phyloP scores from a whole-genome alignment of 148 eudicot species.

The Arbutus unedo region DNA sequence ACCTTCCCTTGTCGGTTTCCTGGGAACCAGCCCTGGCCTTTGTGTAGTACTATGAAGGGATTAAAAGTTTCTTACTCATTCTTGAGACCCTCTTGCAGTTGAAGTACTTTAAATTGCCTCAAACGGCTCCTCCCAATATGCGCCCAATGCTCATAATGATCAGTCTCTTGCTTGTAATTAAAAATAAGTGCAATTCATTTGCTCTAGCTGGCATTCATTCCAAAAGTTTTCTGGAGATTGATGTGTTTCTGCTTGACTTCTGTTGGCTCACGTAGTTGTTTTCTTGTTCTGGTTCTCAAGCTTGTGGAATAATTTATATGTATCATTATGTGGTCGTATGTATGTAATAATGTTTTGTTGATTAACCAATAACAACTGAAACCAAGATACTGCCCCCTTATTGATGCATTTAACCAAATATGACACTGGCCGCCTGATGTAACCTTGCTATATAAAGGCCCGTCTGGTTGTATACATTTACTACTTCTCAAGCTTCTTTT shows the following conservation, averaged over 20 bases:
- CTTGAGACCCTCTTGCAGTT: conserved; percentile 1
- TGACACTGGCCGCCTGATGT: background rate
- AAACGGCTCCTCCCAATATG: background rate
- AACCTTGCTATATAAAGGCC: background rate
- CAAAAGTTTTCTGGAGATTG: background rate
- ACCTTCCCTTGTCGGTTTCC: background rate
- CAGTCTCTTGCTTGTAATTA: conserved; percentile 3
- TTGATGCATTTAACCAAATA: background rate
- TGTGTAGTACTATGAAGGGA: background rate
- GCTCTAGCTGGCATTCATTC: background rate
- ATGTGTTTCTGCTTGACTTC: background rate
- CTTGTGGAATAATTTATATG: background rate
- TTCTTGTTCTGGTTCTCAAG: background rate
- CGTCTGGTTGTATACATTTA: background rate
- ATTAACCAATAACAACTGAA: background rate
- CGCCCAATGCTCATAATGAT: background rate
- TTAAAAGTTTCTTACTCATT: background rate
- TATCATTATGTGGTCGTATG: background rate
- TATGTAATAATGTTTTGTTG: background rate
- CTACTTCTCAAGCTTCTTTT: background rate
- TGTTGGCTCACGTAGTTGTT: background rate
- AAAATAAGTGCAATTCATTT: background rate
- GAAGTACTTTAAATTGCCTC: background rate
- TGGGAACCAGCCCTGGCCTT: conserved; percentile 1
- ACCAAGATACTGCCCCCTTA: background rate